Conservation (phyloP, 2,329 filamentous ascomycete genomes). For the Trichoderma sp. region DNA sequence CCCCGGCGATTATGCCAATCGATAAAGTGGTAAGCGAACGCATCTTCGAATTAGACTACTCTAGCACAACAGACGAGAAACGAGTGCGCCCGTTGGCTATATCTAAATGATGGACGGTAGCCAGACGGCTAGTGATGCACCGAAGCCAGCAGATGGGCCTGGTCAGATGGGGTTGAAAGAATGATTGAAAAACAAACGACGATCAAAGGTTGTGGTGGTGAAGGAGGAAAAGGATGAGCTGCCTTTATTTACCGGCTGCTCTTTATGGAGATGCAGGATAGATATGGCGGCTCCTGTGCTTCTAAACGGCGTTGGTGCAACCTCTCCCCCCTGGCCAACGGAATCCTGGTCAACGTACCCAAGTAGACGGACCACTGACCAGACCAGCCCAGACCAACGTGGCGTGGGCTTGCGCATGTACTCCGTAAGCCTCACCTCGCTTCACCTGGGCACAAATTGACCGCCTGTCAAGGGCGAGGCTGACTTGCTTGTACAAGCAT, state of each 20-base stretch:
- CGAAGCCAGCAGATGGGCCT: constrained; percentile 9
- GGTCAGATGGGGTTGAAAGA: constrained; percentile 6
- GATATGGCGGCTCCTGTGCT: constrained; percentile 17
- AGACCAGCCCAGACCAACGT: constrained; percentile 1
- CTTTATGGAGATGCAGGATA: constrained; percentile 16
- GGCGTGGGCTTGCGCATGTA: constrained; percentile 13
- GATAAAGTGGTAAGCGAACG: constrained; percentile 17
- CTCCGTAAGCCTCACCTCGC: constrained; percentile 22
- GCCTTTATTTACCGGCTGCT: constrained; percentile 2
- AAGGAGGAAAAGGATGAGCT: constrained; percentile 6
- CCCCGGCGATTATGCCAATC: constrained; percentile 22
- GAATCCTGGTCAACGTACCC: background rate
- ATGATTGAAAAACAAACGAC: background rate
- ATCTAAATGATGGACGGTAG: constrained; percentile 10
- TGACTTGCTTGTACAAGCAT: constrained; percentile 5
- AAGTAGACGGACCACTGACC: background rate
- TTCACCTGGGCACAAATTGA: constrained; percentile 22
- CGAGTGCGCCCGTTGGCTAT: constrained; percentile 16
- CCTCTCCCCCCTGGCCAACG: constrained; percentile 17
- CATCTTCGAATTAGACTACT: constrained; percentile 5
- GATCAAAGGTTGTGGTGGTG: constrained; percentile 6
- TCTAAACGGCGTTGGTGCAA: constrained; percentile 13
- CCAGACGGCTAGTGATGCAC: constrained; percentile 8
- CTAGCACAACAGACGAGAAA: constrained; percentile 3
- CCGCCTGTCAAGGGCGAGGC: constrained; percentile 19